These are phyloP conservation scores for Miscanthus sacchariflorus DNA, from an alignment of 202 grass and related monocot species.

Conservation along the genomic window DNA sequence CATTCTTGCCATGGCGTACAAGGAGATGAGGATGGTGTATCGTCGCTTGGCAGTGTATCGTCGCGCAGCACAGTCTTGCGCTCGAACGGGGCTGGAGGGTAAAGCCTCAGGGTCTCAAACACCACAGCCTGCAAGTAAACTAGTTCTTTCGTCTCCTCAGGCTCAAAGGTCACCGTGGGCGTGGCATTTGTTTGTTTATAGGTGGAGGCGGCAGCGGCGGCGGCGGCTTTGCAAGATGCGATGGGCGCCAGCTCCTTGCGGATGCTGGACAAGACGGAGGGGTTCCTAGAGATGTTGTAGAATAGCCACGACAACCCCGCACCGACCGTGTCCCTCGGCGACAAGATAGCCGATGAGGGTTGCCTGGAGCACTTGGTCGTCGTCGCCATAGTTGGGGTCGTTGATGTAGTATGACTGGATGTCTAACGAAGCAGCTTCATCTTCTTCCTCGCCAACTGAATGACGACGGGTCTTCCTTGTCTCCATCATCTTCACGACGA, in stretches of 20 bases:
- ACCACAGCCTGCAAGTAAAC: not conserved
- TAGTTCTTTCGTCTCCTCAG: not conserved
- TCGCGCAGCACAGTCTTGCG: not conserved
- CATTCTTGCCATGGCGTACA: conserved; percentile 64
- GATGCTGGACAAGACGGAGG: not conserved
- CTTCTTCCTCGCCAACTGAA: not conserved
- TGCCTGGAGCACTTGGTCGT: not conserved
- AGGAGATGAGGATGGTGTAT: conserved; percentile 10
- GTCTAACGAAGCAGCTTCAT: not conserved
- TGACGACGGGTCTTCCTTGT: not conserved
- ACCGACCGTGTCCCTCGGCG: not conserved
- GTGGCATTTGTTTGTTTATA: not conserved
- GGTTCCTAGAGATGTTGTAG: not conserved
- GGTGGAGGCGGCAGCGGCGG: too few relatives aligned
- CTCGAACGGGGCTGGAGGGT: not conserved
- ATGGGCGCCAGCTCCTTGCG: not conserved
- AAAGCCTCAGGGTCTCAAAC: not conserved
- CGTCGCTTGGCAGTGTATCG: conserved; percentile 43
- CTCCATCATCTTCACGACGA: conserved; percentile 26
- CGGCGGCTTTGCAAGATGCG: not conserved
- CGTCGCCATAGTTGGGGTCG: not conserved
- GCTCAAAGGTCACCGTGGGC: not conserved
- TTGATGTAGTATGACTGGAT: not conserved
- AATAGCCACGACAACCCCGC: not conserved
- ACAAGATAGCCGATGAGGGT: not conserved